Percentiles rank a stretch among this genome's conserved stretches.
These are phyloP conservation scores for Kluyveromyces sp. DNA, from an alignment of 1,139 yeast species.

Conservation along the genomic window DNA sequence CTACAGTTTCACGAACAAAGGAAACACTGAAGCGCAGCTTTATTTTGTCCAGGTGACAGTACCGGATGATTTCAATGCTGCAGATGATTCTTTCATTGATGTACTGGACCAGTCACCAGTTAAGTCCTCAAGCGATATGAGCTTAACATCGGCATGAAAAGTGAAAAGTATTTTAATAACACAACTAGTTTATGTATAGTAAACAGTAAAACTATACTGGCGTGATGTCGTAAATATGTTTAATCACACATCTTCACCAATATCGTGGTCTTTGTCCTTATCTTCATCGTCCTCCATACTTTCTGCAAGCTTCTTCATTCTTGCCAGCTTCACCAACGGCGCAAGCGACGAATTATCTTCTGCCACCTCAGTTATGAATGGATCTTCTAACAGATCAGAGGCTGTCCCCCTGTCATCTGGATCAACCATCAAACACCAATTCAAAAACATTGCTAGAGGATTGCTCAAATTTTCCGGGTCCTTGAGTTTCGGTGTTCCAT, in stretches of 20 bases:
- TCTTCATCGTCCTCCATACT: constrained; percentile 34
- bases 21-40: constrained; percentile 50
- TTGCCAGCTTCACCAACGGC: constrained; percentile 82
- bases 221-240: not conserved
- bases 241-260: not conserved
- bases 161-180: not conserved
- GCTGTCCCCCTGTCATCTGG: constrained; percentile 82
- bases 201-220: not conserved
- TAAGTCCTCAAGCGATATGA: constrained; percentile 13
- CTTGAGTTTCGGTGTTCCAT: constrained; percentile 88
- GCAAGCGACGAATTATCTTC: constrained; percentile 71
- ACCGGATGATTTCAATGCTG: constrained; percentile 18
- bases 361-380: constrained; percentile 57
- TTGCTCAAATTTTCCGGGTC: constrained; percentile 78
- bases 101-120: constrained; percentile 11
- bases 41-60: constrained; percentile 70
- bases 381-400: constrained; percentile 61
- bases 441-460: constrained; percentile 60
- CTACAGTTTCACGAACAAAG: constrained; percentile 57
- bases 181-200: not conserved
- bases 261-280: not conserved
- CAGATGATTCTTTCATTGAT: constrained; percentile 10
- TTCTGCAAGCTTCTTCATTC: constrained; percentile 65
- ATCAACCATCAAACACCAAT: constrained; percentile 77
- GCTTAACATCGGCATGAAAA: constrained; percentile 9